phyloP scores from a whole-genome alignment of 2,329 filamentous ascomycete species.

The Botrytis medusae region DNA sequence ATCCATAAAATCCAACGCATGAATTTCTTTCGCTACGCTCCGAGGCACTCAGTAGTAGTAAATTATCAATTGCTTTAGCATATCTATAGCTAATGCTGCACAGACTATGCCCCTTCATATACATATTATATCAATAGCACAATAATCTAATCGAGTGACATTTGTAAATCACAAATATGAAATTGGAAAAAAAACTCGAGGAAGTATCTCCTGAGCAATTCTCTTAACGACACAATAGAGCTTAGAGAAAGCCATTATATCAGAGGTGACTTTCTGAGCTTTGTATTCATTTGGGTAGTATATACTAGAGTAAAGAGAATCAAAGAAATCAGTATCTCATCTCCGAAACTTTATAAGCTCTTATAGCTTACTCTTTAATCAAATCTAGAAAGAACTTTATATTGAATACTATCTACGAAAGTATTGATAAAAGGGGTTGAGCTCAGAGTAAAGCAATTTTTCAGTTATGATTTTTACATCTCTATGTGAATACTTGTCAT shows the following conservation, averaged over 20 bases:
- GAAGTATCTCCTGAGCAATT: not conserved
- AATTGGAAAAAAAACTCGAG: not conserved
- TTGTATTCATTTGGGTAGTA: not conserved
- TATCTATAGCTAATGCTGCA: too few relatives aligned
- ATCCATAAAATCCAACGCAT: too few relatives aligned
- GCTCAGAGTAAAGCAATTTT: not conserved
- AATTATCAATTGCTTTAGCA: too few relatives aligned
- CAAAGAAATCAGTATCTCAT: not conserved
- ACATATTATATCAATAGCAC: not conserved
- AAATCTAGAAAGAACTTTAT: not conserved
- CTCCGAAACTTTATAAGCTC: not conserved
- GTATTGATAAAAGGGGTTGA: not conserved
- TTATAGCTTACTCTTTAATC: not conserved
- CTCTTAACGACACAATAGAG: not conserved
- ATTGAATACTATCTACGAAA: not conserved
- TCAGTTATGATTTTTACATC: not conserved
- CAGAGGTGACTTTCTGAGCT: not conserved
- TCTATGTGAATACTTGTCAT: not conserved
- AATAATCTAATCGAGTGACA: not conserved
- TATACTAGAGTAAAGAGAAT: not conserved
- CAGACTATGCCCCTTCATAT: not conserved
- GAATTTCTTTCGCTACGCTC: too few relatives aligned
- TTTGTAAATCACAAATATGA: not conserved
- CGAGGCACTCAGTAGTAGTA: too few relatives aligned
- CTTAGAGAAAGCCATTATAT: fast-evolving